A percentile compares a stretch with the other conserved stretches of the same genome.
Evolutionary conservation across 176 grass and related monocot genomes (phyloP).

Genomic region (Avena insularis): DNA sequence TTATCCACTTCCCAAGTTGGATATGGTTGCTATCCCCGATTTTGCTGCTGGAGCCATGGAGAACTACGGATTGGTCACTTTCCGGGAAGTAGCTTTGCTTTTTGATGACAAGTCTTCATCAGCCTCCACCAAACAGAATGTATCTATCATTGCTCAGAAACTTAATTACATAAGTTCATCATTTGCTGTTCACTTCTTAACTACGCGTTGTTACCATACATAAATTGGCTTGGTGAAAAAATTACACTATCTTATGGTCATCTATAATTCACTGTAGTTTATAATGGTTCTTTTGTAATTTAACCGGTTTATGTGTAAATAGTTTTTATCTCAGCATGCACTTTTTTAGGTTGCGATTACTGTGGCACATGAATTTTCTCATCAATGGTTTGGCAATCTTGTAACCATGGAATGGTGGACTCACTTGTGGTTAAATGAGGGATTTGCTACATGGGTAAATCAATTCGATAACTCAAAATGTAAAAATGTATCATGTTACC

Average conservation of each 20-base stretch:
- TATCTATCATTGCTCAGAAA: constrained; percentile 33
- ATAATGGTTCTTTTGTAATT: constrained; percentile 8
- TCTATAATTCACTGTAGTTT: not conserved
- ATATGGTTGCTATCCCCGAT: constrained; percentile 92
- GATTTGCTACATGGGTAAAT: constrained; percentile 85
- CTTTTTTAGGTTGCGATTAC: constrained; percentile 62
- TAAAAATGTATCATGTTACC: not conserved
- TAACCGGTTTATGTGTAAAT: constrained; percentile 1
- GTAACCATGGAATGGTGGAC: constrained; percentile 95
- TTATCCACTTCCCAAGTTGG: constrained; percentile 92
- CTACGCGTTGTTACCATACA: not conserved
- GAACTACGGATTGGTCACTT: constrained; percentile 91
- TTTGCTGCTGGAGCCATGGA: constrained; percentile 93
- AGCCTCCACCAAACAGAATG: constrained; percentile 62
- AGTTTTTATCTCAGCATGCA: constrained; percentile 16
- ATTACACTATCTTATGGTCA: not conserved
- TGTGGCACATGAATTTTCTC: constrained; percentile 77
- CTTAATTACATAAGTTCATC: constrained; percentile 4
- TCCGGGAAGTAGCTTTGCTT: constrained; percentile 68
- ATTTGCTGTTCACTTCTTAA: constrained; percentile 23
- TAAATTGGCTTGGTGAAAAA: not conserved
- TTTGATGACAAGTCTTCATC: constrained; percentile 71
- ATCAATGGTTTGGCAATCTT: constrained; percentile 88
- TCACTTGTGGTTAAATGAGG: constrained; percentile 83
- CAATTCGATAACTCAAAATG: not conserved